Conservation (phyloP, 2,329 filamentous ascomycete genomes). For the Colletotrichum sp. region DNA sequence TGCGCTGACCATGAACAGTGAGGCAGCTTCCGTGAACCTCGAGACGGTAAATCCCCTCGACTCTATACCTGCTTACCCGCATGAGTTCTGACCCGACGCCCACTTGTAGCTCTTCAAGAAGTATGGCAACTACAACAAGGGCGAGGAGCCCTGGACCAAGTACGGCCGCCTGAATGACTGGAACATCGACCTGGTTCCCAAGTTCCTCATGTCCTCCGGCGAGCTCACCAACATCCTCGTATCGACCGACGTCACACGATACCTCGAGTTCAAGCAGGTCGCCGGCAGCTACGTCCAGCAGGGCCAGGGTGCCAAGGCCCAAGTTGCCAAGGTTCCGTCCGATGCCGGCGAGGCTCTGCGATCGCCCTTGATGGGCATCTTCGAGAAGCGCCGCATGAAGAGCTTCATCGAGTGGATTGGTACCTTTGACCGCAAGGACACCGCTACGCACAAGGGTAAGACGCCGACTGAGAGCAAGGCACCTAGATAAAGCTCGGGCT, state of each 20-base stretch:
- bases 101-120: slow-evolving; percentile 88
- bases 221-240: slow-evolving; percentile 98
- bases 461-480: slow-evolving; percentile 4
- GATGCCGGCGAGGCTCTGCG: slow-evolving; percentile 89
- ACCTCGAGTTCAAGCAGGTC: slow-evolving; percentile 93
- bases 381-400: slow-evolving; percentile 97
- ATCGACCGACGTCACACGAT: slow-evolving; percentile 88
- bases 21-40: slow-evolving; percentile 96
- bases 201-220: slow-evolving; percentile 98
- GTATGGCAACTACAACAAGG: slow-evolving; percentile 80
- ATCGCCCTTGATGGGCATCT: slow-evolving; percentile 94
- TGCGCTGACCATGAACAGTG: slow-evolving; percentile 54
- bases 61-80: slow-evolving; percentile 30
- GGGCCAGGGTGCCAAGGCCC: slow-evolving; percentile 80
- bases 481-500: neutral
- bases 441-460: slow-evolving; percentile 87
- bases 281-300: slow-evolving; percentile 97
- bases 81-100: slow-evolving; percentile 15
- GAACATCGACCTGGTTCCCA: slow-evolving; percentile 99
- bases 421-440: slow-evolving; percentile 80
- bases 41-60: slow-evolving; percentile 70
- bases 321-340: slow-evolving; percentile 95
- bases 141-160: slow-evolving; percentile 96
- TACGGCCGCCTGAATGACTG: slow-evolving; percentile 97
- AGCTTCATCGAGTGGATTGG: slow-evolving; percentile 96